Percentiles rank a stretch among this genome's conserved stretches.
phyloP scores from a whole-genome alignment of 768 basidiomycete species.

The Gloeopeniophorella convolvens region DNA sequence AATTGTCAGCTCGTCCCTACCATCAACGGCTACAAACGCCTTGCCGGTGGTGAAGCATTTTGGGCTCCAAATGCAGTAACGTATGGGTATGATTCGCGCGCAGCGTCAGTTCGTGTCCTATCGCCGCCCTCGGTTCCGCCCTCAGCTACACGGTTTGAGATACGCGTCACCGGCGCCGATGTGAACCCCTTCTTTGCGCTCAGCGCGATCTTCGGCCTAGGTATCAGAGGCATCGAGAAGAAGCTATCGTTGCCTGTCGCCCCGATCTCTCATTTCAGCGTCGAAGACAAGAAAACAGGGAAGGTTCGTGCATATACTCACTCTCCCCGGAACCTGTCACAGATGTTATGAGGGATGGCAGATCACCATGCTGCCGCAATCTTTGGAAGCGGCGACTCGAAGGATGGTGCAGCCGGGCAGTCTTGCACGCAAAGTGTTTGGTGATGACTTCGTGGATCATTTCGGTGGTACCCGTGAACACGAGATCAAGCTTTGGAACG shows the following conservation, averaged over 20 bases:
- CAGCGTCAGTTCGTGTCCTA: constrained; percentile 87
- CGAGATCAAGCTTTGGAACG: constrained; percentile 80
- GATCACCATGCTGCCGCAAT: constrained; percentile 71
- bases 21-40: constrained; percentile 95
- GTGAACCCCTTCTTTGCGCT: constrained; percentile 92
- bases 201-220: constrained; percentile 81
- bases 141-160: constrained; percentile 82
- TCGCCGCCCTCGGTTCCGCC: constrained; percentile 83
- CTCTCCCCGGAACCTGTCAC: too few relatives aligned
- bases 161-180: constrained; percentile 94
- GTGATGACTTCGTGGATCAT: constrained; percentile 89
- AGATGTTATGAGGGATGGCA: constrained; percentile 23
- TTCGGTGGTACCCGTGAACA: constrained; percentile 93
- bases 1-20: constrained; percentile 67
- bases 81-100: constrained; percentile 94
- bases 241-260: constrained; percentile 59
- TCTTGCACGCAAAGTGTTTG: constrained; percentile 83
- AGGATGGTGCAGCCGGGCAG: constrained; percentile 75
- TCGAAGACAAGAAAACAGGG: constrained; percentile 50
- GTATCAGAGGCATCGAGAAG: constrained; percentile 82
- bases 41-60: constrained; percentile 88
- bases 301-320: constrained; percentile 44
- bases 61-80: constrained; percentile 93
- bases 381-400: constrained; percentile 72
- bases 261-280: constrained; percentile 56